Base-by-base conservation (phyloP, 2,329 filamentous ascomycete species). In the Colletotrichum sp. region DNA sequence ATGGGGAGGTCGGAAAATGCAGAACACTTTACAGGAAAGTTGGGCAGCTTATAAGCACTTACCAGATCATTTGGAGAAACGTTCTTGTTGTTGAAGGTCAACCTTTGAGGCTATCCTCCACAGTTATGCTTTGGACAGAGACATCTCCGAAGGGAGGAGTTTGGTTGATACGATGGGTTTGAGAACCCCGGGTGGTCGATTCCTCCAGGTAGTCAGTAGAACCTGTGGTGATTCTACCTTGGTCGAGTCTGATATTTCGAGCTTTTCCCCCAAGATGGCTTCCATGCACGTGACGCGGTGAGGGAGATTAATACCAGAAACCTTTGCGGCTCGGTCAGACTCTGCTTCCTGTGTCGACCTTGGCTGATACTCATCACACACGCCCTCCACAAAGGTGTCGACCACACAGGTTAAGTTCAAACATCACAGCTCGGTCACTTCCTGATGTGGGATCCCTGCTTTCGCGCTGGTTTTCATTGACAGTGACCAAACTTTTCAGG, bases 21-120 rank as follows among this genome's bases (percentile, higher is more conserved):
- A 52, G n/a, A 21, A 2, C 12, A 13, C 6, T 7, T 28, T n/a
- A n/a, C n/a, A 28, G 26, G n/a, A 21, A 52, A 21, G 10, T 52
- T 21, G 43, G 0, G 0, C n/a, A 1, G 9, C n/a, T 21, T 21
- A 1, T 21, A 52, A 52, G n/a, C 43, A 21, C 0, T 21, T 13
- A 2, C n/a, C 0, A 1, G 43, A 48, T 48, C 43, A 52, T 52
- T 6, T n/a, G 43, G 43, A 52, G 43, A 52, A 52, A 52, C n/a
- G n/a, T 52, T n/a, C n/a, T 13, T 6, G 3, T 24, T 6, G 0
- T 13, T 1, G 2, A 0, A 13, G 6, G 43, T 0, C n/a, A 21
- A 52, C 43, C 43, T 52, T 52, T 52, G n/a, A 21, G 0, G n/a
- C 43, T 4, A 52, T 1, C 10, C n/a, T 5, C n/a, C n/a, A n/a